Evolutionary conservation across 495 filamentous ascomycete species (phyloP), one percentile per base, ranked within the genome.

Genomic region (Xylaria intraflava): DNA sequence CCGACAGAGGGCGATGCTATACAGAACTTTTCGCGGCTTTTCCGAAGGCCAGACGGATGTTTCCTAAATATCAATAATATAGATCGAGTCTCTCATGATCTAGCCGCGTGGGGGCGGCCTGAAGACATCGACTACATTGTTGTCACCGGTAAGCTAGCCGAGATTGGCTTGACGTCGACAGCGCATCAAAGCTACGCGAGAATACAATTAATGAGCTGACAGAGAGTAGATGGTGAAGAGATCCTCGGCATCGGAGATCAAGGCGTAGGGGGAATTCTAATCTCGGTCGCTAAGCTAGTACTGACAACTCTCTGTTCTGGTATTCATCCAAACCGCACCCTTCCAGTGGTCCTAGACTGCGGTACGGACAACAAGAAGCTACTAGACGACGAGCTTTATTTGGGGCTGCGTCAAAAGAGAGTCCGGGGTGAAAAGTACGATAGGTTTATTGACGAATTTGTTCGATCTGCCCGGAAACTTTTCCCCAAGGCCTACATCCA

Each of bases 1-100:
- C 90, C 90, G 0, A 95, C 90, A 0, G 90, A 95, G 67, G 89
- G 87, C 3, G 89, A 94, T n/a, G 90, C 90, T 1, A 95, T 95
- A 51, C 78, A 86, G 66, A 86, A 90, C 60, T 95, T 87, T 64
- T 94, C 89, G 5, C 71, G 85, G 2, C 55, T 91, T 2, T 95
- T 95, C 61, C 71, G 90, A 36, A 76, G 75, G 51, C 89, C 90
- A 1, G 84, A 91, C 54, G 90, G 78, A 1, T 72, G 76, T 24
- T 81, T 75, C 38, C 64, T 86, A n/a, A 83, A 79, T 59, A 79
- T 85, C 49, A 67, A 78, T 16, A 77, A 84, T 46, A 50, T 70
- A 6, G 72, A 85, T 24, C 63, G 77, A 2, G 78, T 91, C 33
- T 72, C 84, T 9, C 72, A 82, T 41, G 78, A 82, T 56, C 64